Percentiles rank a stretch among this genome's conserved stretches.
phyloP scores from a whole-genome alignment of 2,329 filamentous ascomycete species.

The Cryphonectria nitschkei region DNA sequence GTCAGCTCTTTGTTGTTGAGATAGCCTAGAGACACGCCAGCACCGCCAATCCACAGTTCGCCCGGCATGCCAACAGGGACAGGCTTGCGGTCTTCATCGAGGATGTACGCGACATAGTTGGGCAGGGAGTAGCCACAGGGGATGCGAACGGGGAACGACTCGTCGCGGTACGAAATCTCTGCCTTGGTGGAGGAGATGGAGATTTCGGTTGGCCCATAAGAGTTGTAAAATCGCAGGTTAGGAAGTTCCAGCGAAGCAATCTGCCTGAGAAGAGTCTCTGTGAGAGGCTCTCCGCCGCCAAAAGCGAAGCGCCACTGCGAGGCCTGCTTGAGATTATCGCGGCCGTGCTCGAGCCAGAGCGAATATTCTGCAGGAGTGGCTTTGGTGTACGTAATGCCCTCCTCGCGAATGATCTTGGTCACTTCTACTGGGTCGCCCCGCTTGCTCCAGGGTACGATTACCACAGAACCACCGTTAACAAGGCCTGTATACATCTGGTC shows the following conservation, averaged over 20 bases:
- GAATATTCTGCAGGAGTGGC: conserved; percentile 44
- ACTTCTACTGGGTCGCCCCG: conserved; percentile 41
- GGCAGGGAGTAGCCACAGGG: conserved; percentile 21
- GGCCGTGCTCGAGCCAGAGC: conserved; percentile 28
- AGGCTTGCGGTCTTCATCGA: conserved; percentile 39
- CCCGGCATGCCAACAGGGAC: conserved; percentile 42
- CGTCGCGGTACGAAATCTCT: conserved; percentile 6
- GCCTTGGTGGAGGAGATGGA: conserved; percentile 14
- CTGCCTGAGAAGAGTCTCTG: background rate
- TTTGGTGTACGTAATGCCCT: conserved; percentile 39
- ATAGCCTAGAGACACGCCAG: conserved; percentile 46
- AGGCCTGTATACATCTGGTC: conserved; percentile 39
- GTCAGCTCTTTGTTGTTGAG: conserved; percentile 35
- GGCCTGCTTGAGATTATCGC: conserved; percentile 27
- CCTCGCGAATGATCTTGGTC: conserved; percentile 35
- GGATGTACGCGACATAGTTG: conserved; percentile 45
- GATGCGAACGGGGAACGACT: background rate
- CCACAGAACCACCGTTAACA: conserved; percentile 37
- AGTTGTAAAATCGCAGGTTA: conserved; percentile 26
- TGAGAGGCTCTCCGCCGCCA: conserved; percentile 39
- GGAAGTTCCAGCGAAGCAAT: background rate
- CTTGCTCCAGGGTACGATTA: conserved; percentile 34
- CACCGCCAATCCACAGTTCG: conserved; percentile 45
- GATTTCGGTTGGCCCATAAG: conserved; percentile 31
- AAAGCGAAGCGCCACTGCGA: conserved; percentile 38